Base-by-base conservation (phyloP, 768 basidiomycete genomes). In the Leucogyrophana mollusca region DNA sequence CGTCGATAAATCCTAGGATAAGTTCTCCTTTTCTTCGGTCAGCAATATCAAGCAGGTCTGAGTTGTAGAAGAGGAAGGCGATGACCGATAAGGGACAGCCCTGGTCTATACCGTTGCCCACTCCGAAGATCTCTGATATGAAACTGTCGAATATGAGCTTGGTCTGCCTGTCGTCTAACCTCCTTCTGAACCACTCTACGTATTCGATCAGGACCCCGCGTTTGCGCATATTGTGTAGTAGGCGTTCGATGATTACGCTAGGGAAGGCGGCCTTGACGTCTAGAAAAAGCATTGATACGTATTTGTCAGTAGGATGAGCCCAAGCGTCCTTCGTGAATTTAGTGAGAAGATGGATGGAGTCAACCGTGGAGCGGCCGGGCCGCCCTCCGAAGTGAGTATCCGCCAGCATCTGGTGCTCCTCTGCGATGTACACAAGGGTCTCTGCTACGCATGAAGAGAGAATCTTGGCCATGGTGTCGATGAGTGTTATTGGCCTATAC, bases 401-500 rank as follows among this genome's bases (percentile, higher is more conserved):
- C 2, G 24, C 7, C 2, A 34, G n/a, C 2, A 34, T 14, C 6
- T 21, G 3, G 25, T 27, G 14, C 16, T 39, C 27, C 13, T 57
- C 56, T 0, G 50, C 42, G 11, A 45, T 33, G 20, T 33, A 32
- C 2, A 34, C 30, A 1, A 54, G 22, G 11, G 40, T 21, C 6
- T 45, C 21, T 3, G 47, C 47, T 3, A 51, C 22, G 16, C 51
- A 47, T 1, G 54, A 36, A 17, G 51, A 47, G 10, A 46, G 14
- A 1, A 52, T 40, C 25, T 57, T 58, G 0, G 45, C 47, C 22
- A 56, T 39, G 1, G 46, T 52, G 37, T 62, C 49, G 4, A 65
- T 45, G 3, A 73, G 62, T 0, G 60, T 62, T 7, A 73, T 68
- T 0, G 64, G 72, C 3, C 67, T 47, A 41, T 60, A 71, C 4